Conservation (phyloP, 2,329 filamentous ascomycete species). For the Phialemoniopsis sp. region DNA sequence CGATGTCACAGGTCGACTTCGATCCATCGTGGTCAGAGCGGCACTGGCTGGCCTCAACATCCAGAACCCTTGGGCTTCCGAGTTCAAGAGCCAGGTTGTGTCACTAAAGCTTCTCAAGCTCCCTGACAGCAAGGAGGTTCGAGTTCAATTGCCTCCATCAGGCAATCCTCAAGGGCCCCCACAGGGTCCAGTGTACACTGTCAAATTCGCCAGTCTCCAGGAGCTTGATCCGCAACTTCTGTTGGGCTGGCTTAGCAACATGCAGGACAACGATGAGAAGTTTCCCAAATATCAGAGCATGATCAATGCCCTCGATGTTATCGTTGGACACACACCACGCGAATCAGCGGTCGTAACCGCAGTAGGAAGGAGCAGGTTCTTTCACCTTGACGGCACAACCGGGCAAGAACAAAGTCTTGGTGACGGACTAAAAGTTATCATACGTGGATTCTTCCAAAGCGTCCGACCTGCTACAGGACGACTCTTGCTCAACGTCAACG, state of each 20-base stretch:
- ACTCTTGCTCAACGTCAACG: slow-evolving; percentile 51
- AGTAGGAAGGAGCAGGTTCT: slow-evolving; percentile 44
- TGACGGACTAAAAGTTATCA: slow-evolving; percentile 20
- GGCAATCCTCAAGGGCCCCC: slow-evolving; percentile 21
- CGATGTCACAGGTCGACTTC: slow-evolving; percentile 10
- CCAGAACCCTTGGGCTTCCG: slow-evolving; percentile 33
- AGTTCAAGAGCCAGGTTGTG: slow-evolving; percentile 47
- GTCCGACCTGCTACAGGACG: slow-evolving; percentile 48
- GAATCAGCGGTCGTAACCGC: slow-evolving; percentile 29
- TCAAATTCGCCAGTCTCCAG: slow-evolving; percentile 34
- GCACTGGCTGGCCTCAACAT: slow-evolving; percentile 28
- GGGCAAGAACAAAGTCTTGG: slow-evolving; percentile 20
- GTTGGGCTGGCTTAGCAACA: slow-evolving; percentile 38
- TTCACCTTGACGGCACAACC: slow-evolving; percentile 29
- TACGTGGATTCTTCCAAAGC: slow-evolving; percentile 53
- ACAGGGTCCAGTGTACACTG: slow-evolving; percentile 27
- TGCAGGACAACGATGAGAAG: slow-evolving; percentile 28
- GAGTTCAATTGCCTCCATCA: slow-evolving; percentile 31
- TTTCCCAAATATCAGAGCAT: slow-evolving; percentile 46
- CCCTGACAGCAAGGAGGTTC: slow-evolving; percentile 26
- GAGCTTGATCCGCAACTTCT: slow-evolving; percentile 33
- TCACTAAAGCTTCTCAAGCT: slow-evolving; percentile 26
- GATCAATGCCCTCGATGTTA: slow-evolving; percentile 47
- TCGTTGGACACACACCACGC: slow-evolving; percentile 39
- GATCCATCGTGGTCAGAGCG: slow-evolving; percentile 8